phyloP scores from a whole-genome alignment of 2,329 filamentous ascomycete species.

The Helotiales sp. region DNA sequence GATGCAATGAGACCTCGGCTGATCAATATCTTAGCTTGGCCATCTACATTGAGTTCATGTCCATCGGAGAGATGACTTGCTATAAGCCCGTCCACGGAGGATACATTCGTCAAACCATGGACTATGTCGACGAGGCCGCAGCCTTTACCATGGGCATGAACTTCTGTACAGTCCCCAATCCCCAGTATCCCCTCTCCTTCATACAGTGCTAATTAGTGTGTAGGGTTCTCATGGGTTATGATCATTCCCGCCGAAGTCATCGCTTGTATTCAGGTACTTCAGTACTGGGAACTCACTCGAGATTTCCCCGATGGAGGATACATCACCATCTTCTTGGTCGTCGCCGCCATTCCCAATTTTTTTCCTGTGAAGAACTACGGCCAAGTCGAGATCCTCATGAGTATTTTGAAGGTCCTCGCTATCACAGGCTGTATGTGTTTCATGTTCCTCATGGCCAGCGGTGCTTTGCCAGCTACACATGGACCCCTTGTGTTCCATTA shows the following conservation, averaged over 20 bases:
- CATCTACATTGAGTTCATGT: constrained; percentile 49
- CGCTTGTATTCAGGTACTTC: constrained; percentile 53
- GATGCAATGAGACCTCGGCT: background rate
- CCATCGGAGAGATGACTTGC: constrained; percentile 57
- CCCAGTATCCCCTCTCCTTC: no score
- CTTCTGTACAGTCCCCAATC: no score
- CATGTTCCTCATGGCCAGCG: constrained; percentile 56
- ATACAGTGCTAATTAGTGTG: no score
- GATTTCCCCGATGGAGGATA: constrained; percentile 52
- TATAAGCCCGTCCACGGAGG: constrained; percentile 61
- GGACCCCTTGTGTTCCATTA: constrained; percentile 40
- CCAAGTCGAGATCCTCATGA: constrained; percentile 58
- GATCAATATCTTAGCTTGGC: constrained; percentile 26
- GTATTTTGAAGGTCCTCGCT: constrained; percentile 53
- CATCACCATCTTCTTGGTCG: constrained; percentile 53
- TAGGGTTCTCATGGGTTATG: constrained; percentile 42
- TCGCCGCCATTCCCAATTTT: constrained; percentile 49
- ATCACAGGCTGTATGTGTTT: constrained; percentile 62
- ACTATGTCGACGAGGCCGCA: constrained; percentile 58
- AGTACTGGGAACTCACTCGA: constrained; percentile 47
- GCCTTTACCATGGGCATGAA: constrained; percentile 54
- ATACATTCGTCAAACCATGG: constrained; percentile 59
- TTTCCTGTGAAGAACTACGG: constrained; percentile 56
- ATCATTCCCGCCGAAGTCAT: constrained; percentile 53
- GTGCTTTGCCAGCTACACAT: constrained; percentile 43